These are phyloP conservation scores for Candida maltosa DNA, from an alignment of 805 yeast species.

Conservation along the genomic window DNA sequence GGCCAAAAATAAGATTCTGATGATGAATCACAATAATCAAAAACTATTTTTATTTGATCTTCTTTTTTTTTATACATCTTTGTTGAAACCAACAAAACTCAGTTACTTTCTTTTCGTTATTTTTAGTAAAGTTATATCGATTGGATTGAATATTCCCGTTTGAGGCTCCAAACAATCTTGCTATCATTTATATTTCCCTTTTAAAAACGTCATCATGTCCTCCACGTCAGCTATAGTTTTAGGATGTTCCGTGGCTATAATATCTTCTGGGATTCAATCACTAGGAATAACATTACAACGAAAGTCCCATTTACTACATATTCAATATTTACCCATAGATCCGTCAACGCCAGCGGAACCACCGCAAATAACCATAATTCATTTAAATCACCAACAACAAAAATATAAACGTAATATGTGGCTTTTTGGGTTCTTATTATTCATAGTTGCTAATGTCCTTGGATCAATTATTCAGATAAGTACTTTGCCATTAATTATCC, in stretches of 20 bases:
- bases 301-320: slow-evolving; percentile 61
- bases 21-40: no score
- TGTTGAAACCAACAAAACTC: no score
- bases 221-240: slow-evolving; percentile 32
- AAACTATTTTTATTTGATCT: no score
- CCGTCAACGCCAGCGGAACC: slow-evolving; percentile 12
- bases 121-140: no score
- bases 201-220: slow-evolving; percentile 2
- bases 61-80: no score
- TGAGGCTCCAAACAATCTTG: no score
- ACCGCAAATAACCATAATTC: slow-evolving; percentile 14
- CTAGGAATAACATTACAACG: slow-evolving; percentile 81
- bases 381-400: slow-evolving; percentile 23
- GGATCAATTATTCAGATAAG: slow-evolving; percentile 84
- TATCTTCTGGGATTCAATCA: slow-evolving; percentile 77
- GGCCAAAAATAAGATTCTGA: no score
- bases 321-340: no score
- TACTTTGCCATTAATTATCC: slow-evolving; percentile 73
- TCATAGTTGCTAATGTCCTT: slow-evolving; percentile 68
- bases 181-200: no score
- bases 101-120: no score
- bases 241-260: slow-evolving; percentile 68
- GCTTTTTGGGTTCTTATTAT: slow-evolving; percentile 70
- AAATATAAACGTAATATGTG: slow-evolving; percentile 55
- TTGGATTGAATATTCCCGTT: no score